A percentile compares a stretch with the other conserved stretches of the same genome.
These are phyloP conservation scores for Tympanopsis confertula DNA, from an alignment of 2,329 filamentous ascomycete genomes.

Conservation along the genomic window DNA sequence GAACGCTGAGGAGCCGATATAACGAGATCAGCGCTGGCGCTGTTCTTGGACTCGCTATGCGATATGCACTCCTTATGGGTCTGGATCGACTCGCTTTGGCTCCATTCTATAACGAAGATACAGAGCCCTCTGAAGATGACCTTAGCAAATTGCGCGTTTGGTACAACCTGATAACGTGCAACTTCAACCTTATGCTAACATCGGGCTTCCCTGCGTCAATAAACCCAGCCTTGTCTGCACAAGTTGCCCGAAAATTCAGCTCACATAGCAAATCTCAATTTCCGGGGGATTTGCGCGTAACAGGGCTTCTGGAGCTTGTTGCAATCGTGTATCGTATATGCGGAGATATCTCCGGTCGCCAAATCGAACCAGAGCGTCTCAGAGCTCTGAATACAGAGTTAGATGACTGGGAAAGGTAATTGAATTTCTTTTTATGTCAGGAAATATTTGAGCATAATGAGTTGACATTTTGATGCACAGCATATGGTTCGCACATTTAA, in stretches of 20 bases:
- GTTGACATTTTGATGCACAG: no score
- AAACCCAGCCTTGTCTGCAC: slow-evolving; percentile 6
- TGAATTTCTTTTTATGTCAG: not conserved
- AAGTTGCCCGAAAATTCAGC: slow-evolving; percentile 6
- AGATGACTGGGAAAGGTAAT: slow-evolving; percentile 10
- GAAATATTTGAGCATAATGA: not conserved
- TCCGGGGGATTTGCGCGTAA: slow-evolving; percentile 8
- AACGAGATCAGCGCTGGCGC: slow-evolving; percentile 11
- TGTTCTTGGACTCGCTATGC: slow-evolving; percentile 9
- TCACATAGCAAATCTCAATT: slow-evolving; percentile 6
- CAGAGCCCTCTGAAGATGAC: slow-evolving; percentile 5
- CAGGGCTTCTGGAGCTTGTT: slow-evolving; percentile 10
- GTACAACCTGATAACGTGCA: slow-evolving; percentile 11
- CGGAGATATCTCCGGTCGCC: slow-evolving; percentile 9
- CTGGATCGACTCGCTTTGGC: slow-evolving; percentile 6
- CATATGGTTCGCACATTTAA: no score
- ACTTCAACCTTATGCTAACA: slow-evolving; percentile 11
- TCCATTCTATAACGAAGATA: slow-evolving; percentile 4
- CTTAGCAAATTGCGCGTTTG: slow-evolving; percentile 8
- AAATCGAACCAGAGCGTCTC: slow-evolving; percentile 5
- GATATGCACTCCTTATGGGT: slow-evolving; percentile 9
- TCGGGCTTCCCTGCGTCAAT: slow-evolving; percentile 10
- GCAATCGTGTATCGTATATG: slow-evolving; percentile 8
- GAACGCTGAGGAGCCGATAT: no score
- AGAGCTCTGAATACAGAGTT: slow-evolving; percentile 8